Evolutionary conservation across 2,329 filamentous ascomycete species (phyloP).

Genomic region (Trichophaea hybrida): DNA sequence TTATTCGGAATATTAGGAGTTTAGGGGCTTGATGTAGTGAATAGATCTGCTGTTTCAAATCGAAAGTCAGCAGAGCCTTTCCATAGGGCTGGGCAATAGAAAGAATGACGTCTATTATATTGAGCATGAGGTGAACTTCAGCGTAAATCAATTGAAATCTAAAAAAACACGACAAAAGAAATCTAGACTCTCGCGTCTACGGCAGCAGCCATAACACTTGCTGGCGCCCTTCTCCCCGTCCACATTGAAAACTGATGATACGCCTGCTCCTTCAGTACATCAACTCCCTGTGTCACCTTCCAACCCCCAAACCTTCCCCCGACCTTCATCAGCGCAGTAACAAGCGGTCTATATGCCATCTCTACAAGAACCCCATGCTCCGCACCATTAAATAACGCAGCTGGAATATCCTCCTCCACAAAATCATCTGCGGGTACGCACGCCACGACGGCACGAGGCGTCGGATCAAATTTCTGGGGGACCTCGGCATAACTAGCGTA

Average conservation of each 20-base stretch:
- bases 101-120: too few species aligned
- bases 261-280: conserved; percentile 45
- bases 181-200: conserved; percentile 11
- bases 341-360: conserved; percentile 83
- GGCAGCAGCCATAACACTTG: conserved; percentile 30
- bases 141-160: too few species aligned
- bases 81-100: too few species aligned
- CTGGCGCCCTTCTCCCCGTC: conserved; percentile 9
- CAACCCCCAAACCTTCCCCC: conserved; percentile 59
- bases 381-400: conserved; percentile 28
- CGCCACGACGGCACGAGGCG: conserved; percentile 47
- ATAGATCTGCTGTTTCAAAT: too few species aligned
- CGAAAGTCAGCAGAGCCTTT: too few species aligned
- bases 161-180: too few species aligned
- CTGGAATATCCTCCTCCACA: conserved; percentile 45
- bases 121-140: too few species aligned
- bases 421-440: conserved; percentile 80
- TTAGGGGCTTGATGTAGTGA: too few species aligned
- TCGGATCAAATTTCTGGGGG: conserved; percentile 34
- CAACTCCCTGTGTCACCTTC: conserved; percentile 68
- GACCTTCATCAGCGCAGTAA: conserved; percentile 70
- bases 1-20: neutral
- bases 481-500: neutral
- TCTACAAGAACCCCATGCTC: conserved; percentile 59
- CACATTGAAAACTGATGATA: conserved; percentile 15